Evolutionary conservation across 129 eudicot species (phyloP), one percentile per base, ranked within the genome.

Genomic region (Artemisia argyi): DNA sequence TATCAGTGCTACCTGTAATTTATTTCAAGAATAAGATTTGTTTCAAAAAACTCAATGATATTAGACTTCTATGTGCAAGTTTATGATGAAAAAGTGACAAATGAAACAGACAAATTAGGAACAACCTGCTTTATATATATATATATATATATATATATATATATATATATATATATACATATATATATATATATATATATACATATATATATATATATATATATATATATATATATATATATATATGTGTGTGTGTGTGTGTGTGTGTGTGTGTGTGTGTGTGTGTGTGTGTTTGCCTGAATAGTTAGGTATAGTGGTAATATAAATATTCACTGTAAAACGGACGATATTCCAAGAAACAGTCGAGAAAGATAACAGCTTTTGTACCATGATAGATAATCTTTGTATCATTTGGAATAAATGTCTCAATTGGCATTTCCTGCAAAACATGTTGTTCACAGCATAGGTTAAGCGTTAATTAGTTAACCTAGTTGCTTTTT

Each of bases 231-330:
- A n/a, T n/a, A n/a, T n/a, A n/a, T n/a, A n/a, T n/a, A n/a, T n/a
- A n/a, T n/a, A n/a, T n/a, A n/a, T n/a, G n/a, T n/a, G n/a, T n/a
- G n/a, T n/a, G n/a, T n/a, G n/a, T n/a, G n/a, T n/a, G n/a, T n/a
- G n/a, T n/a, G n/a, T n/a, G n/a, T n/a, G n/a, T n/a, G n/a, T n/a
- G n/a, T n/a, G n/a, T n/a, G n/a, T n/a, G n/a, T n/a, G n/a, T n/a
- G n/a, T n/a, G n/a, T n/a, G n/a, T n/a, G n/a, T 89, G 73, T 90
- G 87, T 78, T 92, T 92, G n/a, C 98, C 98, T 46, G 98, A 92
- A 78, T 89, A 92, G 71, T 92, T 92, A 14, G 98, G 98, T 70
- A 95, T 96, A 18, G 92, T 89, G 28, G 89, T 92, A 78, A 92
- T 89, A 78, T 80, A 78, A 79, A 87, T 77, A 76, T 84, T 87